phyloP scores from a whole-genome alignment of 2,329 filamentous ascomycete genomes.

The Annulohypoxylon truncatum region DNA sequence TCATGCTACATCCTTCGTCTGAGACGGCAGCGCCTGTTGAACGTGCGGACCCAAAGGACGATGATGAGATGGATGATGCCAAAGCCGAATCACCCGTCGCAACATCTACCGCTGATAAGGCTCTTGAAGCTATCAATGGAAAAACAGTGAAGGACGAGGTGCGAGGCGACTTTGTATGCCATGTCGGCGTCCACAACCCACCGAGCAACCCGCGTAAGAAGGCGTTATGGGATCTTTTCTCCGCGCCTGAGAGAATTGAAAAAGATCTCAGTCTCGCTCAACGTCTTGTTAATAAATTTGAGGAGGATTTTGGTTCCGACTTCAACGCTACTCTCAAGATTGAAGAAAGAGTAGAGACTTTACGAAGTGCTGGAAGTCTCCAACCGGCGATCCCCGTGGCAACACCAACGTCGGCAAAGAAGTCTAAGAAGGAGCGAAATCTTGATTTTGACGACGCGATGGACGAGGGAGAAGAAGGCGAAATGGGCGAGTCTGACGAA shows the following conservation, averaged over 20 bases:
- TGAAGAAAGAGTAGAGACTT: slow-evolving; percentile 85
- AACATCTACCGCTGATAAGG: slow-evolving; percentile 79
- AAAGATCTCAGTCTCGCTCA: slow-evolving; percentile 87
- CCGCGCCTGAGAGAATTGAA: slow-evolving; percentile 90
- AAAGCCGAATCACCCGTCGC: slow-evolving; percentile 63
- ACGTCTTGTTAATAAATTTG: slow-evolving; percentile 84
- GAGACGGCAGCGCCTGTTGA: slow-evolving; percentile 75
- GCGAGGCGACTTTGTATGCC: slow-evolving; percentile 95
- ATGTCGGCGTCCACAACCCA: slow-evolving; percentile 95
- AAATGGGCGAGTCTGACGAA: slow-evolving; percentile 82
- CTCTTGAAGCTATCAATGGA: slow-evolving; percentile 93
- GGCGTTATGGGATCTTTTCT: slow-evolving; percentile 96
- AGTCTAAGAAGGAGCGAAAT: slow-evolving; percentile 70
- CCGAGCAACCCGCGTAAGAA: slow-evolving; percentile 90
- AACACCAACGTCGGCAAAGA: slow-evolving; percentile 65
- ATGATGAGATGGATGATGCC: slow-evolving; percentile 63
- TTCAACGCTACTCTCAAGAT: slow-evolving; percentile 84
- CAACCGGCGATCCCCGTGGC: slow-evolving; percentile 71
- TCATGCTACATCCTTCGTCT: slow-evolving; percentile 86
- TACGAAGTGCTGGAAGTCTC: slow-evolving; percentile 80
- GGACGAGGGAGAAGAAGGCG: slow-evolving; percentile 72
- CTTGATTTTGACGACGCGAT: slow-evolving; percentile 70
- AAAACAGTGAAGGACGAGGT: slow-evolving; percentile 97
- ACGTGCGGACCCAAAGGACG: slow-evolving; percentile 78
- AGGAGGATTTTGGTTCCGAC: slow-evolving; percentile 81